phyloP scores from a whole-genome alignment of 768 basidiomycete species.

The Tulasnella sp. region DNA sequence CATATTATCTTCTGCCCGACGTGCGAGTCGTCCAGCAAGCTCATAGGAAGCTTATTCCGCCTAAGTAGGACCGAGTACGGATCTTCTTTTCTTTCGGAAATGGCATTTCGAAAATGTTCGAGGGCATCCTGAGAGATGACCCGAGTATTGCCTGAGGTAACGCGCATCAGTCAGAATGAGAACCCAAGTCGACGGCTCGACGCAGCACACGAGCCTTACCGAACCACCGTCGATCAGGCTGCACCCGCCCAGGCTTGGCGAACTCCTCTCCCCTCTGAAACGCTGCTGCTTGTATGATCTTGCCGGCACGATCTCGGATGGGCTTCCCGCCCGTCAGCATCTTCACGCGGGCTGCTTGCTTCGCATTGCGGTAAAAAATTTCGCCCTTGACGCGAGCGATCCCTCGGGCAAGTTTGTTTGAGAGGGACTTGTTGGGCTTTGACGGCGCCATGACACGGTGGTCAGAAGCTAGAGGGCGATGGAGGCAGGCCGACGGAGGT shows the following conservation, averaged over 20 bases:
- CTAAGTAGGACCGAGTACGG: slow-evolving; percentile 93
- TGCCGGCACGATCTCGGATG: slow-evolving; percentile 63
- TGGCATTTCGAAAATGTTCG: slow-evolving; percentile 91
- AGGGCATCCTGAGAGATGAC: slow-evolving; percentile 95
- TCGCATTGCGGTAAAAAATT: slow-evolving; percentile 98
- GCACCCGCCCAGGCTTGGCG: slow-evolving; percentile 82
- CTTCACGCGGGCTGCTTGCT: slow-evolving; percentile 76
- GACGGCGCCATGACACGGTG: slow-evolving; percentile 10
- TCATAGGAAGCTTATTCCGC: slow-evolving; percentile 96
- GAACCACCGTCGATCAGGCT: slow-evolving; percentile 96
- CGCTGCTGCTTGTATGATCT: slow-evolving; percentile 86
- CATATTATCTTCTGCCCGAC: slow-evolving; percentile 63
- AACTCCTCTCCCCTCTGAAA: slow-evolving; percentile 96
- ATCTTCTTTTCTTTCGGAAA: slow-evolving; percentile 79
- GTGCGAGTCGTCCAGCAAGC: slow-evolving; percentile 82
- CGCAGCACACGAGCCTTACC: slow-evolving; percentile 50
- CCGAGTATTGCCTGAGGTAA: slow-evolving; percentile 68
- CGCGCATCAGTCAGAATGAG: slow-evolving; percentile 40
- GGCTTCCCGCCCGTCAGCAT: slow-evolving; percentile 65
- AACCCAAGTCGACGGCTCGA: background rate
- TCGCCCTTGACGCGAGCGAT: slow-evolving; percentile 76
- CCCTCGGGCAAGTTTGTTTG: background rate
- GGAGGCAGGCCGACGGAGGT: background rate
- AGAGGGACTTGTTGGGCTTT: slow-evolving; percentile 6
- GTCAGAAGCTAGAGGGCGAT: too few relatives aligned